Evolutionary conservation across 2,329 filamentous ascomycete genomes (phyloP).

Genomic region (Epichloe gansuensis): DNA sequence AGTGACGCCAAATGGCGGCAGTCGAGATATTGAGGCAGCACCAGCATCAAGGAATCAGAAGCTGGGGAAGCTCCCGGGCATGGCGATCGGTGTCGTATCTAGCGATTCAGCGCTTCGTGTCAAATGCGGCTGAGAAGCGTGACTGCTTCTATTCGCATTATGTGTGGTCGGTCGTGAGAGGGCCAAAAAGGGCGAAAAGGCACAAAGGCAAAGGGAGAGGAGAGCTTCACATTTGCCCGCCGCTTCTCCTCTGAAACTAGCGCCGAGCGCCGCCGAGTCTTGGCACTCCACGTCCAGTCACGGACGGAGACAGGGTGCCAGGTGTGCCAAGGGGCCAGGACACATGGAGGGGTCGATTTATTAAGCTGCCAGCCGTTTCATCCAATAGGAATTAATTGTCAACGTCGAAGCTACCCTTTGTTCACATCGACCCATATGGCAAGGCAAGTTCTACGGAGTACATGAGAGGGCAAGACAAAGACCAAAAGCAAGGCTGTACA

Average conservation of each 20-base stretch:
- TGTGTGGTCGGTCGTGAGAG: no score
- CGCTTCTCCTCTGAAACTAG: no score
- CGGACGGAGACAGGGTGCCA: no score
- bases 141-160: not conserved
- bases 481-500: no score
- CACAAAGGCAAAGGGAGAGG: no score
- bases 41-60: not conserved
- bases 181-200: no score
- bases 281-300: not conserved
- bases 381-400: not conserved
- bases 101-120: not conserved
- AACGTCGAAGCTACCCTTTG: not conserved
- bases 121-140: not conserved
- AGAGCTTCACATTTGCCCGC: no score
- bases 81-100: not conserved
- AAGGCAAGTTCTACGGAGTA: no score
- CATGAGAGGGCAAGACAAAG: no score
- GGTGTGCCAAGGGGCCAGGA: no score
- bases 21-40: not conserved
- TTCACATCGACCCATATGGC: not conserved
- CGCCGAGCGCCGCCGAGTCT: not conserved
- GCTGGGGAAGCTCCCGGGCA: not conserved
- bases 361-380: not conserved
- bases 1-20: not conserved
- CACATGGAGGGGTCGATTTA: no score